Conservation (phyloP, 176 grass and related monocot genomes). For the Poa annua region DNA sequence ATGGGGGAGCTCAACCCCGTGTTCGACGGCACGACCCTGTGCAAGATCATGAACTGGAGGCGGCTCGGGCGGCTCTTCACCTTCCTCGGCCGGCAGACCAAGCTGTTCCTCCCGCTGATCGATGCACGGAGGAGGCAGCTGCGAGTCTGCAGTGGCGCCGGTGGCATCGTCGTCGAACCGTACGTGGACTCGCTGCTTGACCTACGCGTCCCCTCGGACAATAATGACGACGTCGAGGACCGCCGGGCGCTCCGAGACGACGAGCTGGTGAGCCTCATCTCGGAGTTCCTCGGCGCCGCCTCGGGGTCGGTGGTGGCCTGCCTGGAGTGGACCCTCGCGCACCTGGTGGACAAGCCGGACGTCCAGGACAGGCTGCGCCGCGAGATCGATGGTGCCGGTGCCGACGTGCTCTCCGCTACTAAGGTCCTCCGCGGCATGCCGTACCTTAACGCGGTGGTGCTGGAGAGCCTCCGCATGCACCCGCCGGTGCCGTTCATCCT, state of each 20-base stretch:
- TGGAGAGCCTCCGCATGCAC: not conserved
- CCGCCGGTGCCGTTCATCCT: not conserved
- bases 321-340: not conserved
- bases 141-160: no score
- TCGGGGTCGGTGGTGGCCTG: not conserved
- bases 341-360: not conserved
- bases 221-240: no score
- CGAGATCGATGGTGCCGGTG: slow-evolving; percentile 1
- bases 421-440: not conserved
- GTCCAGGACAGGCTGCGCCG: not conserved
- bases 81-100: not conserved
- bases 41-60: not conserved
- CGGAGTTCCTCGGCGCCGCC: not conserved
- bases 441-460: not conserved
- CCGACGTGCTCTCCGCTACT: not conserved
- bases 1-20: not conserved
- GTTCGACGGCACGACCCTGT: not conserved
- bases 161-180: not conserved
- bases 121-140: not conserved
- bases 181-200: slow-evolving; percentile 3
- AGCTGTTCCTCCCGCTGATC: not conserved
- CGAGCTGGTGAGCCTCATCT: not conserved
- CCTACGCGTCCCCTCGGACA: not conserved
- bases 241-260: not conserved
- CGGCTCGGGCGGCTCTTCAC: not conserved